Conservation (phyloP, 2,329 filamentous ascomycete species). For the Colletotrichum sp. region DNA sequence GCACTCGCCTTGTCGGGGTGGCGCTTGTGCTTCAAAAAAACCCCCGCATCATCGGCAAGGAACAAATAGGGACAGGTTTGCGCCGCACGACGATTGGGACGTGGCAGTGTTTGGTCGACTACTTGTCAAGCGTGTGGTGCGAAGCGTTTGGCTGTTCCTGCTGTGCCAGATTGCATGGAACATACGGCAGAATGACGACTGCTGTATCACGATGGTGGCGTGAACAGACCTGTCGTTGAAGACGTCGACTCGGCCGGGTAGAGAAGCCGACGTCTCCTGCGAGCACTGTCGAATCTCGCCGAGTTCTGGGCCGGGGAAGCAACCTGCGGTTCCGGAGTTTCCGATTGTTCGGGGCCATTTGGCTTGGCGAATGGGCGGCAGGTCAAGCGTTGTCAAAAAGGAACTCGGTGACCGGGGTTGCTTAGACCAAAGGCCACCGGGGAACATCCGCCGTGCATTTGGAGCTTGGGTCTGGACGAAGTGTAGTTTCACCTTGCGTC, state of each 20-base stretch:
- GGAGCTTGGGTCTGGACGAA: neutral
- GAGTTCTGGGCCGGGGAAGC: conserved; percentile 18
- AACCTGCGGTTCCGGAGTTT: conserved; percentile 4
- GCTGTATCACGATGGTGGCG: neutral
- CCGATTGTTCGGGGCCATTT: conserved; percentile 16
- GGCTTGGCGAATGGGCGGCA: conserved; percentile 2
- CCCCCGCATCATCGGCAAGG: neutral
- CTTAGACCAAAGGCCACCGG: conserved; percentile 6
- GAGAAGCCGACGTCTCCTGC: conserved; percentile 4
- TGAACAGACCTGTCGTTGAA: neutral
- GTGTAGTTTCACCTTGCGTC: neutral
- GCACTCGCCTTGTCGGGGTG: neutral
- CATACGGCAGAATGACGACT: neutral
- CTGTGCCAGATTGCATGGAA: neutral
- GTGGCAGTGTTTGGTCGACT: neutral
- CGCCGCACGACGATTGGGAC: neutral
- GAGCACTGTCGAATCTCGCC: neutral
- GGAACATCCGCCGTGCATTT: conserved; percentile 8
- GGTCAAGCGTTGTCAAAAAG: neutral
- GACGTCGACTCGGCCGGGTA: conserved; percentile 5
- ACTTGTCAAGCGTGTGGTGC: neutral
- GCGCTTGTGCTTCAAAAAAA: neutral
- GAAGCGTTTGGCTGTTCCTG: neutral
- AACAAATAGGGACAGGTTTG: neutral
- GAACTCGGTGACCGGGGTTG: conserved; percentile 7